Evolutionary conservation across 225 moss, liverwort and hornwort genomes (phyloP).

Genomic region (Bryoerythrophyllum caledonicum): DNA sequence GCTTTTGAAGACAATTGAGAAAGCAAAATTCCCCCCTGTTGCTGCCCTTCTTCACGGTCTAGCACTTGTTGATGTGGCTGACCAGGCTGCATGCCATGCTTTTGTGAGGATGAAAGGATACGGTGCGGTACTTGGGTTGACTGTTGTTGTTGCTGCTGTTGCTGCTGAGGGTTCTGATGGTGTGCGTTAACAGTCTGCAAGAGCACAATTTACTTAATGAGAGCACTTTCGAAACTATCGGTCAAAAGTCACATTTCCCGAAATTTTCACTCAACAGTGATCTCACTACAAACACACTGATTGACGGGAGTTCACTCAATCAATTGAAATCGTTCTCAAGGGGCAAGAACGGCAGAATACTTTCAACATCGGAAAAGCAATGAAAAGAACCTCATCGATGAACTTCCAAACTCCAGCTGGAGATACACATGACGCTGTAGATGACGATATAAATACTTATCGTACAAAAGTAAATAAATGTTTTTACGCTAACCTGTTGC

Average conservation of each 20-base stretch:
- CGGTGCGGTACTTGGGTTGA: slow-evolving; percentile 50
- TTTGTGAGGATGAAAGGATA: slow-evolving; percentile 41
- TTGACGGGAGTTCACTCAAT: background rate
- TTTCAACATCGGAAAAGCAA: slow-evolving; percentile 1
- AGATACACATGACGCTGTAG: background rate
- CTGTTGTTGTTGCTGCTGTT: slow-evolving; percentile 58
- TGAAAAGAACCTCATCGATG: background rate
- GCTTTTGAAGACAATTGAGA: slow-evolving; percentile 50
- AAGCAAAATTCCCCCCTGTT: slow-evolving; percentile 50
- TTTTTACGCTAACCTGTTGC: slow-evolving; percentile 61
- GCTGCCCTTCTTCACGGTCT: slow-evolving; percentile 51
- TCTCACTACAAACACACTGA: background rate
- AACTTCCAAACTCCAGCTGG: background rate
- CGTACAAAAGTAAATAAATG: background rate
- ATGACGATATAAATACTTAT: background rate
- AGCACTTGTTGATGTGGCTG: slow-evolving; percentile 57
- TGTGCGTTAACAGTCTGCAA: slow-evolving; percentile 50
- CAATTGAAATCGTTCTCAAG: background rate
- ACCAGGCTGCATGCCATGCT: slow-evolving; percentile 36
- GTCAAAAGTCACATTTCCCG: background rate
- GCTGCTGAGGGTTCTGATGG: slow-evolving; percentile 58
- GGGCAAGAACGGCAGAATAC: background rate
- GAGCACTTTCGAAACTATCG: background rate
- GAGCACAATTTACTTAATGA: slow-evolving; percentile 17
- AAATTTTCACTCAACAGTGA: background rate